Evolutionary conservation across 2,329 filamentous ascomycete genomes (phyloP).

Genomic region (Sclerotinia nivalis): DNA sequence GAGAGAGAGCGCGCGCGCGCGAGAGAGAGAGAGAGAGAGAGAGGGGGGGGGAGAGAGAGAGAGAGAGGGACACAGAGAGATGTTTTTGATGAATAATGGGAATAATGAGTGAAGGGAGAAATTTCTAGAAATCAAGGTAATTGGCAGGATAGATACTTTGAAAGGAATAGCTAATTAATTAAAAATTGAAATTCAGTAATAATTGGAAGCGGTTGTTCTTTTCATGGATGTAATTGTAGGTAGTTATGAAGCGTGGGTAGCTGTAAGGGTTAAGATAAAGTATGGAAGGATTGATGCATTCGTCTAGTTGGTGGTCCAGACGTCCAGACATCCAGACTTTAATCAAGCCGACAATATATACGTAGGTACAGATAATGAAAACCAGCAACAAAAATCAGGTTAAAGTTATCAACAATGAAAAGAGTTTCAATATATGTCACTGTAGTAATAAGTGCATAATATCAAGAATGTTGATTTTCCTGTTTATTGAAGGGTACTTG

Average conservation of each 20-base stretch:
- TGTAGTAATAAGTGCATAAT: not conserved
- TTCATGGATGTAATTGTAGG: not conserved
- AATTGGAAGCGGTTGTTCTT: constrained; percentile 1
- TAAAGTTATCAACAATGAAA: not conserved
- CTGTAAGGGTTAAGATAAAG: not conserved
- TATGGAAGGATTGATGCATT: not conserved
- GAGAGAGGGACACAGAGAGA: not conserved
- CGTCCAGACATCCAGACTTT: not conserved
- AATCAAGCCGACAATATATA: too few relatives aligned
- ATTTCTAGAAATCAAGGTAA: not conserved
- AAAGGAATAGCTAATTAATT: not conserved
- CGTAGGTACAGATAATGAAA: not conserved
- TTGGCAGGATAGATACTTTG: not conserved
- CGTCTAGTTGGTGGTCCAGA: not conserved
- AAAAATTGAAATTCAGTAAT: not conserved
- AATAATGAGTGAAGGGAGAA: not conserved
- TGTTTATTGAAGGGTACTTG: not conserved
- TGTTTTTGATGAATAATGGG: not conserved
- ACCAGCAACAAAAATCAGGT: not conserved
- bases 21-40: not conserved
- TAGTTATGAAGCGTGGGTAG: not conserved
- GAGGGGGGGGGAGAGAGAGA: not conserved
- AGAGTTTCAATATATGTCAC: not conserved
- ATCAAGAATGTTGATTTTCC: not conserved
- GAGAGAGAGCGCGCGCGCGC: too few relatives aligned